Evolutionary conservation across 352 stramenopile species (phyloP).

Genomic region (Phytophthora pistaciae): DNA sequence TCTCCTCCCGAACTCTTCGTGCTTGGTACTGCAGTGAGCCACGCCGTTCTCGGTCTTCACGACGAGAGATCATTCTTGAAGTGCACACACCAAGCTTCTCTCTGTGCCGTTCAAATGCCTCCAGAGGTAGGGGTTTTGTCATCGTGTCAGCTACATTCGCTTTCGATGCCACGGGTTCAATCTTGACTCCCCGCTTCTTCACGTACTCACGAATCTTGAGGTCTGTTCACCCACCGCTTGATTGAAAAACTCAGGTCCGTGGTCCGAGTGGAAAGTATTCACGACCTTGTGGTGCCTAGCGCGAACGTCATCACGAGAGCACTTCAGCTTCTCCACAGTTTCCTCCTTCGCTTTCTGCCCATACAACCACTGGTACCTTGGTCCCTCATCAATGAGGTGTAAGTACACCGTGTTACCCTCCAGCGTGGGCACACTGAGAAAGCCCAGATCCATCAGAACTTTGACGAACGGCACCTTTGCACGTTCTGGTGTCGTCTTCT

Average conservation of each 20-base stretch:
- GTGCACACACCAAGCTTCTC: slow-evolving; percentile 3
- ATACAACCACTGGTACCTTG: too few species aligned
- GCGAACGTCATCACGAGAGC: too few species aligned
- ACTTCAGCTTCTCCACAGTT: too few species aligned
- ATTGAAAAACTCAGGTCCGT: too few species aligned
- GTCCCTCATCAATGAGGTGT: neutral
- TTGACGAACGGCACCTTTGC: neutral
- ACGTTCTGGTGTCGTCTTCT: neutral
- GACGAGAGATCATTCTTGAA: neutral
- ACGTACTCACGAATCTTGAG: neutral
- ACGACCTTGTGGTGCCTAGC: too few species aligned
- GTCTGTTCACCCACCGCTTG: too few species aligned
- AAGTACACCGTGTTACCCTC: neutral
- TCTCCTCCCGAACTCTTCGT: neutral
- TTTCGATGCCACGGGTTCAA: slow-evolving; percentile 13
- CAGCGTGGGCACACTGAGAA: neutral
- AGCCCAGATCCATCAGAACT: neutral
- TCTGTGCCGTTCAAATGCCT: slow-evolving; percentile 19
- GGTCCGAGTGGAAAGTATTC: too few species aligned
- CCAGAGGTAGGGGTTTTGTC: slow-evolving; percentile 16
- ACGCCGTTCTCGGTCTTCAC: too few species aligned
- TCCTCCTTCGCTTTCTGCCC: too few species aligned
- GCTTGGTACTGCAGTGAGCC: neutral
- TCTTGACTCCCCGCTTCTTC: slow-evolving; percentile 10
- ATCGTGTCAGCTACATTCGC: slow-evolving; percentile 14